These are phyloP conservation scores for Paraphaeosphaeria minitans DNA, from an alignment of 2,329 filamentous ascomycete genomes.

Conservation along the genomic window DNA sequence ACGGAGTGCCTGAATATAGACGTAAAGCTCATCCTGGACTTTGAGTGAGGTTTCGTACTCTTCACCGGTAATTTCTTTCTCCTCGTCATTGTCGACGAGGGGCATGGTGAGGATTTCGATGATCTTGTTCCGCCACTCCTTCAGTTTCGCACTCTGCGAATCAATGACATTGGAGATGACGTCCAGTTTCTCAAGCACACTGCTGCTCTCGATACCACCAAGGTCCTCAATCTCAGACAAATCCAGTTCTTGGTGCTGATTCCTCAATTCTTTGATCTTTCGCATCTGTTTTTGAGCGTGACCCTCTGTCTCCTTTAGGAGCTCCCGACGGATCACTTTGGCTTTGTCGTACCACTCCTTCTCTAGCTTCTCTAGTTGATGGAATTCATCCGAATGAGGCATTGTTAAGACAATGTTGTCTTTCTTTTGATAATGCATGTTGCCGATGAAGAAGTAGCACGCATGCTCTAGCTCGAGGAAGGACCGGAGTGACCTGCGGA, in stretches of 20 bases:
- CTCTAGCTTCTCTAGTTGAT: constrained; percentile 71
- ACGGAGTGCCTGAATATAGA: constrained; percentile 79
- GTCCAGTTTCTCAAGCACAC: constrained; percentile 69
- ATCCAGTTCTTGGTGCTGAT: constrained; percentile 28
- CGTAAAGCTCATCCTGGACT: constrained; percentile 85
- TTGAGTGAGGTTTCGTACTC: constrained; percentile 89
- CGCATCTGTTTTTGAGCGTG: constrained; percentile 70
- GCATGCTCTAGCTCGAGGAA: constrained; percentile 82
- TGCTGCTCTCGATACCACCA: constrained; percentile 74
- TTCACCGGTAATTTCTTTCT: constrained; percentile 79
- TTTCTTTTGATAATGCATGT: constrained; percentile 83
- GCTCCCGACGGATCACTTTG: constrained; percentile 76
- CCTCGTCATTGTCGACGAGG: constrained; percentile 79
- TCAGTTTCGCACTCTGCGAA: constrained; percentile 70
- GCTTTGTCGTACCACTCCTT: constrained; percentile 76
- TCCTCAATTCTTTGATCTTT: constrained; percentile 46
- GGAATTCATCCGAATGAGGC: constrained; percentile 70
- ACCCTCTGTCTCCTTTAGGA: constrained; percentile 64
- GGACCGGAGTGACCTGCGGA: constrained; percentile 69
- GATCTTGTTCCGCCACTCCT: constrained; percentile 75
- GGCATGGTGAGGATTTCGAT: constrained; percentile 73
- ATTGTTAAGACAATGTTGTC: constrained; percentile 67
- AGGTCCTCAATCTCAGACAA: constrained; percentile 62
- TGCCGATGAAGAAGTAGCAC: constrained; percentile 83
- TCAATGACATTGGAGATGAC: constrained; percentile 70